phyloP scores from a whole-genome alignment of 192 early-diverging fungal genomes.

The Obelidium mucronatum region DNA sequence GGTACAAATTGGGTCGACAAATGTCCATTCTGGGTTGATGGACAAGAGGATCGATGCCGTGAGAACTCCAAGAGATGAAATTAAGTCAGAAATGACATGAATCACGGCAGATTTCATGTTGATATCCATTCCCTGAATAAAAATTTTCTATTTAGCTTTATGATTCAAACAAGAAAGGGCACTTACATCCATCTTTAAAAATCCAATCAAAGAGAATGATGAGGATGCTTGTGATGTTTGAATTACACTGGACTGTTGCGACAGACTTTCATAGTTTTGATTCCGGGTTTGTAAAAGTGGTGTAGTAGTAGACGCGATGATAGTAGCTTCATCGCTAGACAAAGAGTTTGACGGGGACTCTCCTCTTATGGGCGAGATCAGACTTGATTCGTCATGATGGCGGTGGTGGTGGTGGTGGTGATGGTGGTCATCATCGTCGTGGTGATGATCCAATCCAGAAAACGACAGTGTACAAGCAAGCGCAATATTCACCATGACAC shows the following conservation, averaged over 20 bases:
- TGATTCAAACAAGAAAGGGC: too few species aligned
- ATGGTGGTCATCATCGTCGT: neutral
- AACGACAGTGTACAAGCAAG: too few species aligned
- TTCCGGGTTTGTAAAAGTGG: neutral
- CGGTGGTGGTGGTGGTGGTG: neutral
- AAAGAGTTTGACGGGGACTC: neutral
- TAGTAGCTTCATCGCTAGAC: neutral
- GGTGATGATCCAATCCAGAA: neutral
- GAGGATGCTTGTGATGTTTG: neutral
- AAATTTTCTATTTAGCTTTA: too few species aligned
- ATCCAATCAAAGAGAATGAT: neutral
- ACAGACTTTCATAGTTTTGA: neutral
- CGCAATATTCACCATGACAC: too few species aligned
- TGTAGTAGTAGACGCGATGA: neutral
- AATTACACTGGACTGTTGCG: neutral
- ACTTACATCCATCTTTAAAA: too few species aligned
- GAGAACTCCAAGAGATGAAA: slow-evolving; percentile 80
- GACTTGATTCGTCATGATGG: neutral
- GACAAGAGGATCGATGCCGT: slow-evolving; percentile 74
- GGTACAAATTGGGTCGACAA: slow-evolving; percentile 82
- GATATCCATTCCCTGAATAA: too few species aligned
- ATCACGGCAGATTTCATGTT: slow-evolving; percentile 75
- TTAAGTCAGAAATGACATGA: slow-evolving; percentile 81
- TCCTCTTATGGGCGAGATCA: too few species aligned
- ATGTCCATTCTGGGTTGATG: slow-evolving; percentile 60